A percentile compares a stretch with the other conserved stretches of the same genome.
Conservation (phyloP, 106 monocot species). For the Platanthera guangdongensis region DNA sequence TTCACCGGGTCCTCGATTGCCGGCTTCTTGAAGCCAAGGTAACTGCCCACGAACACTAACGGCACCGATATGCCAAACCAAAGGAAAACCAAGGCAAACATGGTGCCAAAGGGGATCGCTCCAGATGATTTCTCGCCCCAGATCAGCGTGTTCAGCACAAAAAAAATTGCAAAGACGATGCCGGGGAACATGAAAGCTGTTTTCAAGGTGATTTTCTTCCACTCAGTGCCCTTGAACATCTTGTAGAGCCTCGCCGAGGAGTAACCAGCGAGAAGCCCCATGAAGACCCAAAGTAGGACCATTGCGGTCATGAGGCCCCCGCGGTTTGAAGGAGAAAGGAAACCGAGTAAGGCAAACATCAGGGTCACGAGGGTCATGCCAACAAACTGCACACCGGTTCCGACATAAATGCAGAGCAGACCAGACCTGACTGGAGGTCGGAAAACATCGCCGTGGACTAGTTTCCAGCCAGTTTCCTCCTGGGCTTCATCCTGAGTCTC, state of each 20-base stretch:
- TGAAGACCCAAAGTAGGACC: slow-evolving; percentile 74
- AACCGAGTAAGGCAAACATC: slow-evolving; percentile 63
- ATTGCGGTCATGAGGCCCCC: slow-evolving; percentile 71
- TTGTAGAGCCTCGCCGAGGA: slow-evolving; percentile 53
- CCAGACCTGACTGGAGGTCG: slow-evolving; percentile 44
- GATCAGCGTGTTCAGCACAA: slow-evolving; percentile 57
- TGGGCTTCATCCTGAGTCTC: slow-evolving; percentile 73
- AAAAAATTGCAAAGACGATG: slow-evolving; percentile 49
- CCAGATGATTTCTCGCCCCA: slow-evolving; percentile 79
- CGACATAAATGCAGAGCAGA: slow-evolving; percentile 67
- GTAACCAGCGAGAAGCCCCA: slow-evolving; percentile 70
- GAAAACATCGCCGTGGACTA: slow-evolving; percentile 70
- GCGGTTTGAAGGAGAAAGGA: slow-evolving; percentile 67
- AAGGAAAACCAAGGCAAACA: slow-evolving; percentile 63
- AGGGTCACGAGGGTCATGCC: slow-evolving; percentile 63
- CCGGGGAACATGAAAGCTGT: slow-evolving; percentile 66
- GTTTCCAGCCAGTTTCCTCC: slow-evolving; percentile 76
- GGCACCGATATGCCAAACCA: slow-evolving; percentile 80
- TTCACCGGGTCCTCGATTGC: slow-evolving; percentile 61
- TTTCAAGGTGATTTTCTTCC: slow-evolving; percentile 63
- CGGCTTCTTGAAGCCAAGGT: slow-evolving; percentile 56
- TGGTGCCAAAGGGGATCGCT: slow-evolving; percentile 66
- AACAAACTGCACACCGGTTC: slow-evolving; percentile 67
- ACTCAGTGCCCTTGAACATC: slow-evolving; percentile 69
- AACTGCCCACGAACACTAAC: slow-evolving; percentile 58